Base-by-base conservation (phyloP, 164 flowering plant species). In the Stephania cephalantha region DNA sequence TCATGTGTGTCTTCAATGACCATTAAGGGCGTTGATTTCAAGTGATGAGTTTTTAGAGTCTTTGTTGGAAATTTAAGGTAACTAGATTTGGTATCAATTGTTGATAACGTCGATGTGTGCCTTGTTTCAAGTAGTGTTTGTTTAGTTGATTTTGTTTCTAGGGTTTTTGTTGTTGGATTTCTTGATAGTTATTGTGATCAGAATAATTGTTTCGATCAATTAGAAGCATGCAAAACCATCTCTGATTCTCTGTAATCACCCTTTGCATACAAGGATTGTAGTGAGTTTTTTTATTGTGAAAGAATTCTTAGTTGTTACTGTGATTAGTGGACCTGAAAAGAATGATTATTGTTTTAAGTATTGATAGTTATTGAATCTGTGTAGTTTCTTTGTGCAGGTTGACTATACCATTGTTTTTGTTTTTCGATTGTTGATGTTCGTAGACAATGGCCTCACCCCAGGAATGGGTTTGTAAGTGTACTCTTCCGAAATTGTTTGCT, bases 201-300 rank as follows among this genome's bases (percentile, higher is more conserved):
- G 97, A 85, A 86, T 90, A 77, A 89, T 95, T 72, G 91, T 93
- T 76, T 90, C 90, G 3, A 86, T 93, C 77, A 91, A 90, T 76
- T 91, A 98, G 98, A 87, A 86, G 73, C 82, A 25, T 25, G 25
- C 25, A 25, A 25, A 25, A 25, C 25, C 25, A 25, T 25, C 25
- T 25, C 25, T 25, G 25, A 25, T 25, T 25, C 25, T 83, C 3
- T 95, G 99, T 84, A 81, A 85, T 75, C 81, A 93, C 73, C 98
- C 99, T 5, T 80, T 95, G 91, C 97, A 95, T 75, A 89, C 91
- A 83, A 93, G 99, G 99, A 95, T 88, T 46, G 93, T 93, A 94
- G 99, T 95, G 75, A 71, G 90, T 82, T 71, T 68, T 73, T 6
- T 77, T n/a, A n/a, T 72, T 55, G 18, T 55, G 61, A 12, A 55